Base-by-base conservation (phyloP, 192 early-diverging fungal genomes). In the Gigaspora rosea region DNA sequence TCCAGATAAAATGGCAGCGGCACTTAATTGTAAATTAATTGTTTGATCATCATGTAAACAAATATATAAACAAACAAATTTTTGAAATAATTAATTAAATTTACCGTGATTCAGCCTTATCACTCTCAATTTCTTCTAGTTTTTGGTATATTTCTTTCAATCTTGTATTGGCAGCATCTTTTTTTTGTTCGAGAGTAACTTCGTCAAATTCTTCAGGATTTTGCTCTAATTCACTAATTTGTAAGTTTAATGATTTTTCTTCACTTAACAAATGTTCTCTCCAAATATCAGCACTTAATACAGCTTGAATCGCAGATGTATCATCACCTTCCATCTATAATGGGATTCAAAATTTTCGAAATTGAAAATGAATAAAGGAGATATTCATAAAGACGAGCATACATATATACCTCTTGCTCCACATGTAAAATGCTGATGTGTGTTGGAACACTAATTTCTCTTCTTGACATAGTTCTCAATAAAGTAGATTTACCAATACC, bases 361-460 rank as follows among this genome's bases (percentile, higher is more conserved):
- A 36, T 52, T 22, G 22, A 54, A 20, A 46, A 61, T 32, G 15
- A 61, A 18, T 15, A 71, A 1, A 16, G 18, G 71, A 76, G 4
- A 27, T 16, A 62, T 3, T 32, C 49, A 78, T 67, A 48, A 62
- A 61, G 5, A 16, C 7, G 3, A 36, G 61, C 10, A 2, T 58
- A 33, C 78, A 49, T 8, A 20, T 35, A 27, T 85, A 91, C 92
- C 83, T 99, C 98, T 80, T 99, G 98, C 79, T 99, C 98, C 57
- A 99, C 98, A 86, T 98, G 95, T 74, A 98, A 83, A 76, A 99
- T 93, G 70, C 92, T 90, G 77, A 99, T 96, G 80, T 99, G 95
- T 0, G 89, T 87, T 46, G 96, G 95, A 18, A 97, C 88, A 16
- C 85, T 85, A 76, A 99, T 84, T 83, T 99, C 98, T 80, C 96